Base-by-base conservation (phyloP, 768 basidiomycete species). In the Termitomyces sp. region DNA sequence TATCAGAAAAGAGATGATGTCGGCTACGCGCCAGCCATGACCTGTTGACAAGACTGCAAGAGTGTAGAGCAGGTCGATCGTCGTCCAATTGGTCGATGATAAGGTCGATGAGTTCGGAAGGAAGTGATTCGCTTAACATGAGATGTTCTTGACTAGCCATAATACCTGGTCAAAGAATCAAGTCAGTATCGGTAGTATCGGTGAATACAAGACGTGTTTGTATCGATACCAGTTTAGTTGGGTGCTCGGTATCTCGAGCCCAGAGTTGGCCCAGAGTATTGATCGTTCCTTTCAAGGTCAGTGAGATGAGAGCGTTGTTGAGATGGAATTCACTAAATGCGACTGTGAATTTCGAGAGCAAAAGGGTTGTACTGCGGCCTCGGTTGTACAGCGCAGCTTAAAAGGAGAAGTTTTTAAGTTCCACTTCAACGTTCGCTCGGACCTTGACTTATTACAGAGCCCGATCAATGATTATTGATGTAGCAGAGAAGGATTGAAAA, bases 21-120 rank as follows among this genome's bases (percentile, higher is more conserved):
- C 57, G 53, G 34, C 64, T 62, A 6, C 61, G 41, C 2, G 61
- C 45, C 13, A 61, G 27, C 64, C 61, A 68, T 50, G 62, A 45
- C 45, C 61, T 64, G 31, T 56, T 62, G 6, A 65, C 59, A 2
- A 61, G 54, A 34, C 54, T 60, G 47, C 67, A 68, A 1, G 49
- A 20, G 12, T 49, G 18, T 24, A 68, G 59, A 9, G 63, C 33
- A 18, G 16, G 20, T 22, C 59, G 47, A 20, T 66, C 64, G 37
- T 65, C 49, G 20, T 57, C 61, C n/a, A 66, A n/a, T 48, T 65
- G 60, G 59, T 65, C 67, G 36, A 68, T 65, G 56, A 65, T 58
- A 15, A 58, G 39, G 54, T 66, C 67, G 12, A 59, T 31, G 22
- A 68, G 60, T 20, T 68, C 67, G 27, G 52, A 31, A 18, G 67